A percentile compares a stretch with the other conserved stretches of the same genome.
These are phyloP conservation scores for Polygonum aviculare DNA, from an alignment of 148 eudicot genomes.

Conservation along the genomic window DNA sequence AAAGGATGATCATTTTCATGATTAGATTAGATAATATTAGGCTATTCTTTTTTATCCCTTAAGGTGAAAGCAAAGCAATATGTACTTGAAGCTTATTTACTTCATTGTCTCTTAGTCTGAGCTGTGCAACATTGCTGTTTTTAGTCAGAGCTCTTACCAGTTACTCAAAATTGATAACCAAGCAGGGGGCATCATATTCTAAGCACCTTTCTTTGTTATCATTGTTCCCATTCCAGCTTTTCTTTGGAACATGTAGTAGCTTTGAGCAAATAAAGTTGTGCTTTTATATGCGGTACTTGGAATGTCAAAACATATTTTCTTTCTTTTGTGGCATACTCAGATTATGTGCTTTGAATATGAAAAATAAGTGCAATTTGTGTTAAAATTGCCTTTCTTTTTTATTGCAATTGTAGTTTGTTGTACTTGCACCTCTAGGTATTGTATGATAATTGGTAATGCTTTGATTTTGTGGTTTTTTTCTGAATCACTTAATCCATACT, in stretches of 20 bases:
- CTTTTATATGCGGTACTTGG: no score
- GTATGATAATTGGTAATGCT: not conserved
- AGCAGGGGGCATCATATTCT: not conserved
- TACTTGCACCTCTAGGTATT: not conserved
- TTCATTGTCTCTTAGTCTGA: not conserved
- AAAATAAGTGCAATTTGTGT: not conserved
- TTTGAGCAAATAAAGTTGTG: no score
- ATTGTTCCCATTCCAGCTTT: no score
- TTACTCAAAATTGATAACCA: not conserved
- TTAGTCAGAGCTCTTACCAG: not conserved
- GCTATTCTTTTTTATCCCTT: not conserved
- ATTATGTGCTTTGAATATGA: not conserved
- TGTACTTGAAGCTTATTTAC: not conserved
- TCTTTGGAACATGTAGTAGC: no score
- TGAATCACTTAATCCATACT: no score
- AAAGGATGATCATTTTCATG: not conserved
- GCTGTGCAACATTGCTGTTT: not conserved
- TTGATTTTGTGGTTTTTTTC: not conserved
- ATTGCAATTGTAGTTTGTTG: not conserved
- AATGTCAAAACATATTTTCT: no score
- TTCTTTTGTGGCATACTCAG: not conserved
- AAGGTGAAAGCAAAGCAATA: not conserved
- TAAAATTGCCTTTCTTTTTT: not conserved
- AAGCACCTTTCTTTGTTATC: not conserved
- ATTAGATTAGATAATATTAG: not conserved